Evolutionary conservation across 306 rosid genomes (phyloP), one percentile per base, ranked within the genome.

Genomic region (Sophora flavescens): DNA sequence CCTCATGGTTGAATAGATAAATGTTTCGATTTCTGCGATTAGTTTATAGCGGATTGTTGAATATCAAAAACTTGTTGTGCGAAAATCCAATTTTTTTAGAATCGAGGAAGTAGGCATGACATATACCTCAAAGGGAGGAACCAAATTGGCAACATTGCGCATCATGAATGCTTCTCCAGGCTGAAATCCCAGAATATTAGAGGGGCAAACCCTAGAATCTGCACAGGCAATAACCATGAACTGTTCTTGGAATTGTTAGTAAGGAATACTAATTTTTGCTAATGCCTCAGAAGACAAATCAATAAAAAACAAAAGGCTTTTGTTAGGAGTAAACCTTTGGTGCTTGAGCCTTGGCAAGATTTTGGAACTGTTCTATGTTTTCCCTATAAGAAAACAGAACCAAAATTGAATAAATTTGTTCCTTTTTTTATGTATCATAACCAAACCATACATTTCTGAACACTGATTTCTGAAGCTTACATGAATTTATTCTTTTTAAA

Each of bases 161-260:
- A 95, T 84, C 32, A 75, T 78, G 83, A 92, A 95, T 54, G 99
- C 91, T 81, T 95, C 99, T 65, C 99, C 99, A 0, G 99, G 99
- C 76, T 87, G 97, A 82, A 95, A 90, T 77, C 97, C 99, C 83
- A 95, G 66, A 76, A 95, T 82, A 70, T 70, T 84, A 3, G 97
- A 89, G 59, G 99, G 99, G 69, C 99, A 95, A 54, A 95, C 99
- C 82, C 97, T 88, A 22, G 99, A 95, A 82, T 95, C 99, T 82
- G 93, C 99, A 95, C 99, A 95, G 50, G 97, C 89, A 83, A 95
- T 89, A 81, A 95, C 92, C 96, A 95, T 85, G 82, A 92, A 92
- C 99, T 95, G 93, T 91, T 78, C 91, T 45, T 12, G 75, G 70
- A 87, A 74, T 57, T 16, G 88, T 92, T 78, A 89, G 91, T 81